phyloP scores from a whole-genome alignment of 1,284 basidiomycete genomes.

The Malassezia sp. region DNA sequence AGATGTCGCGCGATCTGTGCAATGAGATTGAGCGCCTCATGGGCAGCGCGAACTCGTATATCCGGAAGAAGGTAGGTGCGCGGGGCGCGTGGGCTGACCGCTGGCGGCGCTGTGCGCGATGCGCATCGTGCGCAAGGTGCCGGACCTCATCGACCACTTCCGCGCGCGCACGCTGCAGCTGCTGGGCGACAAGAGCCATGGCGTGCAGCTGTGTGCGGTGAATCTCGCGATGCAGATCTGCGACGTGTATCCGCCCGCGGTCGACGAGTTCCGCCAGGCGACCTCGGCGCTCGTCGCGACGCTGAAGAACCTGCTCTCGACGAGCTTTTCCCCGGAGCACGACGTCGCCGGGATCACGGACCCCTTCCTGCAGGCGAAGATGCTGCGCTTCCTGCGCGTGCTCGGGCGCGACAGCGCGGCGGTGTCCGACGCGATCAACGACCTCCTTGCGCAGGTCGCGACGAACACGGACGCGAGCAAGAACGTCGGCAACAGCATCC shows the following conservation, averaged over 20 bases:
- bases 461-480: constrained; percentile 97
- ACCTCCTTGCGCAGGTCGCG: constrained; percentile 94
- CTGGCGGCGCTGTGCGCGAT: constrained; percentile 95
- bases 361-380: constrained; percentile 94
- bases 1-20: constrained; percentile 44
- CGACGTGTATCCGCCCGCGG: constrained; percentile 60
- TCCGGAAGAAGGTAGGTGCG: constrained; percentile 98
- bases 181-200: constrained; percentile 90
- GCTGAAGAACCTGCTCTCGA: constrained; percentile 86
- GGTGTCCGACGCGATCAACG: constrained; percentile 91
- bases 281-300: constrained; percentile 75
- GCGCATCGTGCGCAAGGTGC: constrained; percentile 88
- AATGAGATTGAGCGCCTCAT: constrained; percentile 88
- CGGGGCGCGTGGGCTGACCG: too few species aligned
- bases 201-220: constrained; percentile 81
- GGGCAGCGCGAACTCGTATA: constrained; percentile 95
- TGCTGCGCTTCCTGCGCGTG: constrained; percentile 79
- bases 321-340: constrained; percentile 95
- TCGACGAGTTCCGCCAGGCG: constrained; percentile 80
- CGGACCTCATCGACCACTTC: constrained; percentile 91
- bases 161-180: constrained; percentile 75
- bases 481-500: constrained; percentile 94
- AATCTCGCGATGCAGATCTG: constrained; percentile 95
- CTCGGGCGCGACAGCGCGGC: constrained; percentile 73
- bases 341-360: constrained; percentile 99